Evolutionary conservation across 2,329 filamentous ascomycete species (phyloP).

Genomic region (Ceratocystis alfenasii): DNA sequence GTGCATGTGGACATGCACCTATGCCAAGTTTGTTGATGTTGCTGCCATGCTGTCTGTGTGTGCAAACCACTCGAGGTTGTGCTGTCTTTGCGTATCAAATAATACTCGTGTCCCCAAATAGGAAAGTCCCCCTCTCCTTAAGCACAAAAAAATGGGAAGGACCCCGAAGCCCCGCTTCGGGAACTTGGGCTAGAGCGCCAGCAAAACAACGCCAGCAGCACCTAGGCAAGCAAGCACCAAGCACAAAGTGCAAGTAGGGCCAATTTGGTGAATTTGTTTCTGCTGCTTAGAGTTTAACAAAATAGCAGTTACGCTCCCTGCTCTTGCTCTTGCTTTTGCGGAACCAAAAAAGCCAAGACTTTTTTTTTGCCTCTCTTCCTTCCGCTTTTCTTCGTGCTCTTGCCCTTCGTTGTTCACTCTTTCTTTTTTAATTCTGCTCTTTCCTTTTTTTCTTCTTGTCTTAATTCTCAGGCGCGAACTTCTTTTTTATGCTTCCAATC

Average conservation of each 20-base stretch:
- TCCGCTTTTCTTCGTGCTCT: conserved; percentile 1
- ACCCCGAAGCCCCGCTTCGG: too few relatives aligned
- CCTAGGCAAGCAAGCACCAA: too few relatives aligned
- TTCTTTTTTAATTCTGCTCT: not conserved
- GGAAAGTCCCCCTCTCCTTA: not conserved
- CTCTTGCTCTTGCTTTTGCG: conserved; percentile 1
- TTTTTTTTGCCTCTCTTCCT: conserved; percentile 3
- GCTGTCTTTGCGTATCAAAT: not conserved
- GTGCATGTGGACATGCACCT: too few relatives aligned
- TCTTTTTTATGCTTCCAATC: conserved; percentile 10
- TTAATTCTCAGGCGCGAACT: not conserved
- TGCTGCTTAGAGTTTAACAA: too few relatives aligned
- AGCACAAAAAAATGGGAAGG: not conserved
- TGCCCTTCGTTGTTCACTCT: not conserved
- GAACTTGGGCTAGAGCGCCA: too few relatives aligned
- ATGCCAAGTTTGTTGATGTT: not conserved
- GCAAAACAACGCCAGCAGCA: too few relatives aligned
- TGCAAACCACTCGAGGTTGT: not conserved
- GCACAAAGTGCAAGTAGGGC: too few relatives aligned
- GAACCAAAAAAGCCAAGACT: conserved; percentile 12
- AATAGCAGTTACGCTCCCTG: not conserved
- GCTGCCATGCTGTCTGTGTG: not conserved
- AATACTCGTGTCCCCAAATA: not conserved
- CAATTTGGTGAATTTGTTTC: too few relatives aligned
- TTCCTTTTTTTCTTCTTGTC: not conserved